These are phyloP conservation scores for Verticillium tricorpus DNA, from an alignment of 2,329 filamentous ascomycete genomes.

Conservation along the genomic window DNA sequence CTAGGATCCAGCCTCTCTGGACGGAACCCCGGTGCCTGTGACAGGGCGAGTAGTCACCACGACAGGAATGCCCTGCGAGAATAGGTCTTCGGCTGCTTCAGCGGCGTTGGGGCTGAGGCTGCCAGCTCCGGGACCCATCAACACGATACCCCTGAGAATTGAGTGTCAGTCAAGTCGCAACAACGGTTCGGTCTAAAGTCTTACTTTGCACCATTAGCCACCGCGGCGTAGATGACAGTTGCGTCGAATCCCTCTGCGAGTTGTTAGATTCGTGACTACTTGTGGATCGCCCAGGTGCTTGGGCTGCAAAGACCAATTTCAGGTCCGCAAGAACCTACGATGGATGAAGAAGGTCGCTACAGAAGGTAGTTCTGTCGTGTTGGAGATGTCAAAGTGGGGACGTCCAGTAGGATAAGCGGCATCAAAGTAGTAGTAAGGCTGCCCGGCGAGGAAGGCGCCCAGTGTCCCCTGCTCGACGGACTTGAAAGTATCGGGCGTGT, in stretches of 20 bases:
- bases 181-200: not conserved
- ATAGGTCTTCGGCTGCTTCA: conserved; percentile 20
- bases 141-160: conserved; percentile 20
- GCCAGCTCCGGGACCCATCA: conserved; percentile 25
- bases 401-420: conserved; percentile 36
- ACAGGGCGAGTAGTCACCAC: conserved; percentile 22
- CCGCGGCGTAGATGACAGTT: conserved; percentile 23
- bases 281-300: not conserved
- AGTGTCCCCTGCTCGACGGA: conserved; percentile 43
- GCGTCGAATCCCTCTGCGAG: conserved; percentile 24
- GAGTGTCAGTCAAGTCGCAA: not conserved
- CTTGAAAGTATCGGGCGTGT: conserved; percentile 50
- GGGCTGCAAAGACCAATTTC: not conserved
- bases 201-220: conserved; percentile 25
- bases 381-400: conserved; percentile 27
- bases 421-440: conserved; percentile 49
- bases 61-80: conserved; percentile 20
- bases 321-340: conserved; percentile 17
- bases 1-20: not conserved
- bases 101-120: conserved; percentile 20
- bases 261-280: not conserved
- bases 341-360: conserved; percentile 44
- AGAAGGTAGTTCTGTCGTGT: conserved; percentile 32
- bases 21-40: conserved; percentile 21
- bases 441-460: conserved; percentile 46